phyloP scores from a whole-genome alignment of 1,139 yeast species.

The Yamadazyma membranifaciens region DNA sequence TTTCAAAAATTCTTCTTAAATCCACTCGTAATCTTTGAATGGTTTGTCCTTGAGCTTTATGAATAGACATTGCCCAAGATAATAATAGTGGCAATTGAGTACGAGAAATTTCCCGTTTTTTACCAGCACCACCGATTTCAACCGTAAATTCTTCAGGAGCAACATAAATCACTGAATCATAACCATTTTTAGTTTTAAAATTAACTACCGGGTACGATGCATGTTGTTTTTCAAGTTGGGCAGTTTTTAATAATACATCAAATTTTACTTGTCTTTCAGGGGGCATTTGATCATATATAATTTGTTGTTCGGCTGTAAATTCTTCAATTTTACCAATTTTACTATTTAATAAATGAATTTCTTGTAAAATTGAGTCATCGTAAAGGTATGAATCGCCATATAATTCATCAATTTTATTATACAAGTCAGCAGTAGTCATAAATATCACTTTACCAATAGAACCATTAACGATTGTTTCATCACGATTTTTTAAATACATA shows the following conservation, averaged over 20 bases:
- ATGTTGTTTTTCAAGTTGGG: constrained; percentile 25
- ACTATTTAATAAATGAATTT: constrained; percentile 25
- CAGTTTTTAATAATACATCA: constrained; percentile 29
- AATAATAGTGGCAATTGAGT: constrained; percentile 70
- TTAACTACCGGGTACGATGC: constrained; percentile 55
- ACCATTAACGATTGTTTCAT: constrained; percentile 53
- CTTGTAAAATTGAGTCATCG: constrained; percentile 19
- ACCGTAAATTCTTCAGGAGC: constrained; percentile 74
- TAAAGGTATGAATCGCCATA: constrained; percentile 24
- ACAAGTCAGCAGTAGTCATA: constrained; percentile 47
- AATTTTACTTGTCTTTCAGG: constrained; percentile 25
- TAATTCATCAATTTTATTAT: constrained; percentile 26
- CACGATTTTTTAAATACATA: constrained; percentile 49
- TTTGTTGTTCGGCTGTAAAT: constrained; percentile 47
- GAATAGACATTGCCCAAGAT: constrained; percentile 90
- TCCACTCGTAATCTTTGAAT: constrained; percentile 76
- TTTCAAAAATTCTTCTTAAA: constrained; percentile 67
- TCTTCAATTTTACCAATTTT: constrained; percentile 24
- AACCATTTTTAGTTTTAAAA: constrained; percentile 41
- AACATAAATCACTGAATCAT: constrained; percentile 42
- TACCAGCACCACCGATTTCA: constrained; percentile 16
- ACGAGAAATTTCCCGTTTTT: constrained; percentile 33
- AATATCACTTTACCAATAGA: constrained; percentile 59
- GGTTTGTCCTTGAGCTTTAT: constrained; percentile 92
- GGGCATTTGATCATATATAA: constrained; percentile 25